A percentile compares a stretch with the other conserved stretches of the same genome.
Evolutionary conservation across 257 asterid genomes (phyloP).

Genomic region (Paulownia fortunei): DNA sequence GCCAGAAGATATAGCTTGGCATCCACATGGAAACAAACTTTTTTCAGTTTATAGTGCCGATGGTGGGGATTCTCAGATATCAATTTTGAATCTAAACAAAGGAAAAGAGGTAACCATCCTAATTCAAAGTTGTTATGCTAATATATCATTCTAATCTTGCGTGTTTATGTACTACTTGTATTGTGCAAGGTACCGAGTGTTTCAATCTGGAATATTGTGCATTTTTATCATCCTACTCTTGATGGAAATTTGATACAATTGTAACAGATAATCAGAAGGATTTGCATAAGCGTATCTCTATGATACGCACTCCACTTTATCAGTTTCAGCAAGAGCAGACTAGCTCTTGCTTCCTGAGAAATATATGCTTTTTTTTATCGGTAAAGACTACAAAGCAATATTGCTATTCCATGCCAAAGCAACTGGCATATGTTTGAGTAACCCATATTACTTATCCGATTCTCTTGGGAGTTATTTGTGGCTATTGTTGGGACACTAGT

Average conservation of each 20-base stretch:
- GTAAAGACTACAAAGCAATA: not conserved
- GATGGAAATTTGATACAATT: not conserved
- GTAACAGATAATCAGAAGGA: not conserved
- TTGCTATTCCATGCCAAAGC: not conserved
- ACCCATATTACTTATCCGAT: not conserved
- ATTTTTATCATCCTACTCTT: not conserved
- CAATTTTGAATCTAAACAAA: conserved; percentile 67
- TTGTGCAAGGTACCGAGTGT: conserved; percentile 9
- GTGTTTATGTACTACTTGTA: not conserved
- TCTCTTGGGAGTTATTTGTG: no score
- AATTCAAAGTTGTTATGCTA: not conserved
- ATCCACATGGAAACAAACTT: conserved; percentile 77
- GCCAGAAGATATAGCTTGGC: conserved; percentile 99
- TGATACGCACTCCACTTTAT: no score
- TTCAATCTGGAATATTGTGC: not conserved
- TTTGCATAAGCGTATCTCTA: no score
- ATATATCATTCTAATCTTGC: not conserved
- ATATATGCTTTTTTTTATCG: not conserved
- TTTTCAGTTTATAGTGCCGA: conserved; percentile 86
- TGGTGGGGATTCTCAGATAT: conserved; percentile 82
- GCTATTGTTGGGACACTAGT: no score
- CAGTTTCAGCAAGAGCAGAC: not conserved
- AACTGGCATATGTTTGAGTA: not conserved
- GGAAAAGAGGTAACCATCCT: conserved; percentile 58
- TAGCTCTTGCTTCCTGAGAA: not conserved